These are phyloP conservation scores for Aspergillus aculeatus DNA, from an alignment of 2,329 filamentous ascomycete species.

Conservation along the genomic window DNA sequence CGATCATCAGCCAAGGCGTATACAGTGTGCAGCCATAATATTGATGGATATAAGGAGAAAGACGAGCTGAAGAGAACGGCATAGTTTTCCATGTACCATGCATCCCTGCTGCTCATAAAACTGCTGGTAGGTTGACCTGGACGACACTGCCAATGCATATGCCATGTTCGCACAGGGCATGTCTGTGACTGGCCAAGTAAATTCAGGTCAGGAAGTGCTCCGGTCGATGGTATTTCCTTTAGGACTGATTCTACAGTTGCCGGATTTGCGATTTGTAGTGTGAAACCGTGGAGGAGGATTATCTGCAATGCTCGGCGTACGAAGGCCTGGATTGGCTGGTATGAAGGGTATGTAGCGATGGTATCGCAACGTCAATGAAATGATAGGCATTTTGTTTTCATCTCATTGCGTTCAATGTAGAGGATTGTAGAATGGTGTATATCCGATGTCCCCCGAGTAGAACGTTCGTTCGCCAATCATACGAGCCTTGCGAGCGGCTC, in stretches of 20 bases:
- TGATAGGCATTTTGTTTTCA: slow-evolving; percentile 1
- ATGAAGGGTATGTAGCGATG: slow-evolving; percentile 7
- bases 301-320: not conserved
- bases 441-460: slow-evolving; percentile 23
- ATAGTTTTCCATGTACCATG: slow-evolving; percentile 16
- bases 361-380: slow-evolving; percentile 22
- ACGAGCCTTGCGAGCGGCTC: slow-evolving; percentile 41
- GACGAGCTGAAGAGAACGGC: slow-evolving; percentile 61
- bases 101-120: slow-evolving; percentile 10
- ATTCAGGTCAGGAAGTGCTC: slow-evolving; percentile 42
- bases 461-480: slow-evolving; percentile 36
- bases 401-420: slow-evolving; percentile 25
- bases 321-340: not conserved
- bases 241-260: slow-evolving; percentile 30
- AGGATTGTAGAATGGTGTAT: slow-evolving; percentile 36
- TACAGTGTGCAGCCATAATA: slow-evolving; percentile 30
- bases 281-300: not conserved
- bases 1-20: slow-evolving; percentile 61
- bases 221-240: not conserved
- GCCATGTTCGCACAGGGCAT: slow-evolving; percentile 44
- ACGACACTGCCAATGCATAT: slow-evolving; percentile 44
- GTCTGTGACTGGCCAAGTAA: slow-evolving; percentile 47
- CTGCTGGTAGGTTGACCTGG: slow-evolving; percentile 37
- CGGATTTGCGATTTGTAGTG: slow-evolving; percentile 28
- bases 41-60: slow-evolving; percentile 54